These are phyloP conservation scores for Lophiotrema nucula DNA, from an alignment of 495 filamentous ascomycete species.

Conservation along the genomic window DNA sequence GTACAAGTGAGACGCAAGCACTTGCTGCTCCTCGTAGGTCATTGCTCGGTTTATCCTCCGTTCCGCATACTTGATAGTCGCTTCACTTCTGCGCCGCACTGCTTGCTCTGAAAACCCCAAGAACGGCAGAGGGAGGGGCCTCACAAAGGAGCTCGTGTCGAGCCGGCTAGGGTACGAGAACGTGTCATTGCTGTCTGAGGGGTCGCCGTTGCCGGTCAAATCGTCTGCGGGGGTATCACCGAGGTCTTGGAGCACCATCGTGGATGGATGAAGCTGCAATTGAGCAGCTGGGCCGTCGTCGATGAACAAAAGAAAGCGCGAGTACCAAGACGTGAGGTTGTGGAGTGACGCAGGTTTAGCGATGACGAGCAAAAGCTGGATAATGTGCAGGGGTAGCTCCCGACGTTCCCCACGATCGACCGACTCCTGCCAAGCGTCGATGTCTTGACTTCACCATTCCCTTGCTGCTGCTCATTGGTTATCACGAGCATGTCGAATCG, in stretches of 20 bases:
- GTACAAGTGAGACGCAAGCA: conserved; percentile 7
- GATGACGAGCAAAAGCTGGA: background rate
- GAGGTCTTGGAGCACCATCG: conserved; percentile 26
- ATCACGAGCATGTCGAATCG: too few relatives aligned
- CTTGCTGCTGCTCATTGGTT: too few relatives aligned
- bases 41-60: conserved; percentile 14
- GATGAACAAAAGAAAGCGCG: background rate
- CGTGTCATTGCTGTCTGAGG: background rate
- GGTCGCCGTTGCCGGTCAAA: conserved; percentile 6
- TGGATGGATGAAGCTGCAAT: background rate
- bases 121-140: conserved; percentile 28
- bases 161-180: background rate
- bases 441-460: too few relatives aligned
- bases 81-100: conserved; percentile 1
- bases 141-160: conserved; percentile 5
- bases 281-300: background rate
- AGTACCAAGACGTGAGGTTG: background rate
- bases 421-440: too few relatives aligned
- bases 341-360: background rate
- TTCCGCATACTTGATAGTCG: conserved; percentile 7
- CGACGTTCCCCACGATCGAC: too few relatives aligned
- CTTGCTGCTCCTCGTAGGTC: conserved; percentile 15
- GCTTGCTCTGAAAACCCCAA: too few relatives aligned
- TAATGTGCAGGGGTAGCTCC: conserved; percentile 1
- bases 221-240: background rate